Evolutionary conservation across 495 filamentous ascomycete species (phyloP), one percentile per base, ranked within the genome.

Genomic region (Xylaria acuta): DNA sequence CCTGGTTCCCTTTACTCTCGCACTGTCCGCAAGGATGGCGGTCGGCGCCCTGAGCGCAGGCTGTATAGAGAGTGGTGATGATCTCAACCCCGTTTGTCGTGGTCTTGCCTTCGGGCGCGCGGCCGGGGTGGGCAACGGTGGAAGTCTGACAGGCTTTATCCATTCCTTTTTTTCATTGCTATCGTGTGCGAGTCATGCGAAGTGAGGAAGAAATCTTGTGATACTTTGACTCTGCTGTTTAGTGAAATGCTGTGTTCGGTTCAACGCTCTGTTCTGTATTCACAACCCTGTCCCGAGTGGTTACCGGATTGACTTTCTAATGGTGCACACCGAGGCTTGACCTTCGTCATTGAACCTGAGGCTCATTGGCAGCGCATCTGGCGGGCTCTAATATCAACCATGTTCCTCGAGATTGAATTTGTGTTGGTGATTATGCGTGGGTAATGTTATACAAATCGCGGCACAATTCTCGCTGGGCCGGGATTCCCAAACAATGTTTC

Each of bases 61-160:
- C 80, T 85, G 85, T 88, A 86, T 84, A 87, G 84, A 86, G 85
- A 86, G 87, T 87, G 86, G 84, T 86, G 84, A 89, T 89, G 87
- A 89, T 88, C 87, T 88, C 86, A 78, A 87, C 86, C 87, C 86
- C 75, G 86, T 70, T 80, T 80, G 51, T 78, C 75, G 74, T 72
- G 81, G 81, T 82, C 83, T 81, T 85, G 86, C 84, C 81, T 83
- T 86, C 76, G 85, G 84, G 84, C 84, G 84, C 86, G 78, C 67
- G 79, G 79, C 77, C 83, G 81, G 86, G 87, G 87, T 88, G 87
- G 87, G 86, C 83, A 77, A 78, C 79, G 87, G 87, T 84, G 87
- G 87, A 88, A 85, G 87, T 89, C 87, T 89, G 87, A 89, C 87
- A 88, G 87, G 87, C 79, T 58, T 75, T 73, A 11, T 69, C 73